Evolutionary conservation across 148 eudicot genomes (phyloP).

Genomic region (Bassia scoparia): DNA sequence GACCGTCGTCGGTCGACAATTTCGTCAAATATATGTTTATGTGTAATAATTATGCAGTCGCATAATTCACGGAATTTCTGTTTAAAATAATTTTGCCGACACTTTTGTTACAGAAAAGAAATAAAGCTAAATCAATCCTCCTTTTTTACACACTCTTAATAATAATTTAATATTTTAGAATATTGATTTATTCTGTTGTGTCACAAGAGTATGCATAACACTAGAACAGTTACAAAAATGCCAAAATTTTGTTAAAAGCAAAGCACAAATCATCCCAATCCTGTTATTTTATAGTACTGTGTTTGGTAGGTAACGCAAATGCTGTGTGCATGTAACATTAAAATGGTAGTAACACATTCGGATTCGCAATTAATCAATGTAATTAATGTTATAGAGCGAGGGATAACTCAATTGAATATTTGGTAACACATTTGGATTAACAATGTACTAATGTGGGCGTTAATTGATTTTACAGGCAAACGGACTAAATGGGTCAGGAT

Average conservation of each 20-base stretch:
- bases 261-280: no score
- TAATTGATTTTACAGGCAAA: slow-evolving; percentile 47
- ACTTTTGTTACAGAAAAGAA: slow-evolving; percentile 12
- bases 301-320: no score
- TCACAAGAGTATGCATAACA: neutral
- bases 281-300: no score
- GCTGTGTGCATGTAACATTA: neutral
- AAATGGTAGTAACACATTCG: neutral
- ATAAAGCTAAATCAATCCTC: neutral
- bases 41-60: slow-evolving; percentile 14
- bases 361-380: neutral
- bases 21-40: slow-evolving; percentile 6
- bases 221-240: no score
- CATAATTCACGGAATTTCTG: slow-evolving; percentile 27
- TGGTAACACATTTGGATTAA: no score
- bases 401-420: no score
- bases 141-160: neutral
- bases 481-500: slow-evolving; percentile 27
- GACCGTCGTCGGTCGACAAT: slow-evolving; percentile 20
- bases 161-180: slow-evolving; percentile 1
- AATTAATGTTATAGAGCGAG: neutral
- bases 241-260: no score
- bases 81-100: slow-evolving; percentile 25
- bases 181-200: neutral
- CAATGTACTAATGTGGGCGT: neutral